These are phyloP conservation scores for Talaromyces rugulosus DNA, from an alignment of 2,329 filamentous ascomycete genomes.

Conservation along the genomic window DNA sequence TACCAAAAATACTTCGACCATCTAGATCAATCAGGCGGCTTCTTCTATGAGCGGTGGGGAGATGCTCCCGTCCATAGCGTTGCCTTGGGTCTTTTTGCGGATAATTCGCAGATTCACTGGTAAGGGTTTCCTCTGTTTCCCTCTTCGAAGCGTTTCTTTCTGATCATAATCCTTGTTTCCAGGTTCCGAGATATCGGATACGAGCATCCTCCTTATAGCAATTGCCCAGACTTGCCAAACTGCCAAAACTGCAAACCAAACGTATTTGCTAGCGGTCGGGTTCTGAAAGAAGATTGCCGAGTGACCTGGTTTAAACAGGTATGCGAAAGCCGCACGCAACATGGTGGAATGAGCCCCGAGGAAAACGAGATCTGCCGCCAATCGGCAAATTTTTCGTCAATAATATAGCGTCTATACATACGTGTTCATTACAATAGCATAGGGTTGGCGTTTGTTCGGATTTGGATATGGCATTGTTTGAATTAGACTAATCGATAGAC, in stretches of 20 bases:
- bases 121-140: slow-evolving; percentile 41
- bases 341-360: neutral
- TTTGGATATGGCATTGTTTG: neutral
- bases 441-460: neutral
- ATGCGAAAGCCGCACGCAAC: slow-evolving; percentile 6
- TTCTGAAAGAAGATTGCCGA: slow-evolving; percentile 87
- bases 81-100: slow-evolving; percentile 85
- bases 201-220: slow-evolving; percentile 97
- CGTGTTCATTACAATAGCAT: neutral
- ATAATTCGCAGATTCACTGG: slow-evolving; percentile 89
- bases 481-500: neutral
- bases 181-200: slow-evolving; percentile 99
- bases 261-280: slow-evolving; percentile 72
- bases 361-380: slow-evolving; percentile 11
- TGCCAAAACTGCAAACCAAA: slow-evolving; percentile 81
- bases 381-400: neutral
- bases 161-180: neutral
- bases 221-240: slow-evolving; percentile 94
- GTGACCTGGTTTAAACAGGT: slow-evolving; percentile 98
- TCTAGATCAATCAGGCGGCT: slow-evolving; percentile 86
- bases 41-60: slow-evolving; percentile 98
- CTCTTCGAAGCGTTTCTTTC: neutral
- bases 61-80: slow-evolving; percentile 97
- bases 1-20: slow-evolving; percentile 98
- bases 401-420: neutral